A percentile compares a stretch with the other conserved stretches of the same genome.
Conservation (phyloP, 768 basidiomycete species). For the Xanthoconium purpureum region DNA sequence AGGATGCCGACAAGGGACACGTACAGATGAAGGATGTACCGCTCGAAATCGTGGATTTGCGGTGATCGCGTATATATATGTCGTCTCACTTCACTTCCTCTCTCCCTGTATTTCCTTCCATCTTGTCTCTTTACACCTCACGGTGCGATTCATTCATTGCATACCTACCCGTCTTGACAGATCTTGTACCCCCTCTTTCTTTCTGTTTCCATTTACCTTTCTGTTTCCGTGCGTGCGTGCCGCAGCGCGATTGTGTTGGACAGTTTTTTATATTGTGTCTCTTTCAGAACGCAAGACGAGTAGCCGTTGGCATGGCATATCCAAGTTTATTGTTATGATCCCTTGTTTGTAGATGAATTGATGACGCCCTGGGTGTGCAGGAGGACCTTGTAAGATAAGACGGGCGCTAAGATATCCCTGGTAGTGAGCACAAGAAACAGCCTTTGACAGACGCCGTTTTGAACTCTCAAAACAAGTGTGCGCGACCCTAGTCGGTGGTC, state of each 20-base stretch:
- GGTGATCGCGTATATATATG: slow-evolving; percentile 29
- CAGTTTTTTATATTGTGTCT: slow-evolving; percentile 2
- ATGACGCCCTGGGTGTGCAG: too few species aligned
- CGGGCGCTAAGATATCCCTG: too few species aligned
- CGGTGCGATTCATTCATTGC: not conserved
- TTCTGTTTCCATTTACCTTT: not conserved
- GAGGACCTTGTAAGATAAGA: too few species aligned
- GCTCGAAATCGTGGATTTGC: slow-evolving; percentile 83
- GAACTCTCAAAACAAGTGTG: too few species aligned
- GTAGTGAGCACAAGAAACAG: too few species aligned
- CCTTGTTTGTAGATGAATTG: too few species aligned
- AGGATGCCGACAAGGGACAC: slow-evolving; percentile 87
- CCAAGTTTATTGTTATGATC: not conserved
- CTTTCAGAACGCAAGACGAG: slow-evolving; percentile 3
- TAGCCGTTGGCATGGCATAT: slow-evolving; percentile 4
- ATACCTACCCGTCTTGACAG: too few species aligned
- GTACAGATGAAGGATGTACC: slow-evolving; percentile 71
- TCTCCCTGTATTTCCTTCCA: not conserved
- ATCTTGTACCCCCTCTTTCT: too few species aligned
- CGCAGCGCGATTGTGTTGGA: not conserved
- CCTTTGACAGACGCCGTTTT: too few species aligned
- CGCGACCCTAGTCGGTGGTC: too few species aligned
- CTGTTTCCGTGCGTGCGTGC: not conserved
- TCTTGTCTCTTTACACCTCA: not conserved
- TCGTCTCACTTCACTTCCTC: not conserved